phyloP scores from a whole-genome alignment of 495 filamentous ascomycete species.

The Penicillium chermesinum region DNA sequence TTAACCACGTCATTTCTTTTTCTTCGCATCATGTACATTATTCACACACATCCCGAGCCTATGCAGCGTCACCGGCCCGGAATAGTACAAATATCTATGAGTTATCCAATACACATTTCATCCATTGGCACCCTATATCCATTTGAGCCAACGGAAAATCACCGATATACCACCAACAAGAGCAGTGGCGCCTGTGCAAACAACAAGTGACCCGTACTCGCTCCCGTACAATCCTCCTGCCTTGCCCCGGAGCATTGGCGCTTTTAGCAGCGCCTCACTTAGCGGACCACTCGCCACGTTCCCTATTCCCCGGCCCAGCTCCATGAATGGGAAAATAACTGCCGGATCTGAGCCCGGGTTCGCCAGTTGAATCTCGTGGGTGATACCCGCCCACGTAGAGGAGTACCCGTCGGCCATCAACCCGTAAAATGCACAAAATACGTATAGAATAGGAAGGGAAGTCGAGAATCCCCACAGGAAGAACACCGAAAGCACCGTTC shows the following conservation, averaged over 20 bases:
- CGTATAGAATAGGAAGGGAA: conserved; percentile 12
- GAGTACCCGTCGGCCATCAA: conserved; percentile 56
- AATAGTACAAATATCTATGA: not conserved
- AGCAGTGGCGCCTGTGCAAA: conserved; percentile 39
- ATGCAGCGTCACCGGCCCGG: no score
- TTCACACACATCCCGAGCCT: not conserved
- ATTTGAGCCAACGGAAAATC: conserved; percentile 14
- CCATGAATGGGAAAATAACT: conserved; percentile 55
- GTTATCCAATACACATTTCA: not conserved
- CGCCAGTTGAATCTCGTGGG: conserved; percentile 41
- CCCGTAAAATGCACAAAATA: conserved; percentile 59
- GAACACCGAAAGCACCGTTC: conserved; percentile 52
- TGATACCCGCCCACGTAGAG: conserved; percentile 52
- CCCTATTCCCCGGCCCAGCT: conserved; percentile 58
- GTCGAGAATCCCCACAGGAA: conserved; percentile 55
- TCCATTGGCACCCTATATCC: conserved; percentile 6
- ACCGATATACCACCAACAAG: conserved; percentile 33
- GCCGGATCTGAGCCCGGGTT: conserved; percentile 39
- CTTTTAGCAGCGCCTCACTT: conserved; percentile 31
- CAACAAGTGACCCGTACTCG: conserved; percentile 33
- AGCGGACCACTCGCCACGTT: conserved; percentile 52
- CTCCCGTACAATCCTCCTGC: conserved; percentile 31
- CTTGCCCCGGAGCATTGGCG: conserved; percentile 9
- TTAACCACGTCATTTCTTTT: not conserved
- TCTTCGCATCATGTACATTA: not conserved